phyloP scores from a whole-genome alignment of 352 stramenopile genomes.

The Globisporangium ultimum region DNA sequence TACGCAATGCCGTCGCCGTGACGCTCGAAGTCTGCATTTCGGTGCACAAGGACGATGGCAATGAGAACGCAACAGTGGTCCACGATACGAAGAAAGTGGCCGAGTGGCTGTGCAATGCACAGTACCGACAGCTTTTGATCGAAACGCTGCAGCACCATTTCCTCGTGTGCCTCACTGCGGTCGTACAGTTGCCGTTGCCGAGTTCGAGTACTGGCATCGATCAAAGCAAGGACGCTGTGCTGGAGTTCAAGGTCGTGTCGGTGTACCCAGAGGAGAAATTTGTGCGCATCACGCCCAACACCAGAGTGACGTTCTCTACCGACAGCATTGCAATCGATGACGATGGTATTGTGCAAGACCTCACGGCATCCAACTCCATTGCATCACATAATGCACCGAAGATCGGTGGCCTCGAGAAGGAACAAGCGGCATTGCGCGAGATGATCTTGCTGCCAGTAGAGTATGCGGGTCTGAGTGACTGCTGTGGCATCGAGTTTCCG shows the following conservation, averaged over 20 bases:
- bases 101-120: conserved; percentile 16
- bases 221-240: not conserved
- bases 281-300: conserved; percentile 31
- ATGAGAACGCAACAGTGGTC: not conserved
- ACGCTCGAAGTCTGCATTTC: conserved; percentile 34
- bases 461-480: conserved; percentile 25
- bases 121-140: conserved; percentile 45
- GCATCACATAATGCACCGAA: conserved; percentile 5
- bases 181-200: conserved; percentile 35
- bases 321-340: not conserved
- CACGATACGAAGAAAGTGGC: not conserved
- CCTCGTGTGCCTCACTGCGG: conserved; percentile 32
- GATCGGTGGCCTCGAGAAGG: conserved; percentile 65
- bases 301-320: conserved; percentile 45
- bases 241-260: conserved; percentile 45
- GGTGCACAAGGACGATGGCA: not conserved
- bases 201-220: conserved; percentile 12
- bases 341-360: not conserved
- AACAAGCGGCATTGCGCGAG: conserved; percentile 56
- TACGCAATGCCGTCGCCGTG: conserved; percentile 44
- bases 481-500: conserved; percentile 52
- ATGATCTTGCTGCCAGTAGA: conserved; percentile 64
- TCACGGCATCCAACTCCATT: conserved; percentile 3
- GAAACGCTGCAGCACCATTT: conserved; percentile 57
- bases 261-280: conserved; percentile 39